Evolutionary conservation across 257 asterid genomes (phyloP), one percentile per base, ranked within the genome.

Genomic region (Nicotiana paniculata): DNA sequence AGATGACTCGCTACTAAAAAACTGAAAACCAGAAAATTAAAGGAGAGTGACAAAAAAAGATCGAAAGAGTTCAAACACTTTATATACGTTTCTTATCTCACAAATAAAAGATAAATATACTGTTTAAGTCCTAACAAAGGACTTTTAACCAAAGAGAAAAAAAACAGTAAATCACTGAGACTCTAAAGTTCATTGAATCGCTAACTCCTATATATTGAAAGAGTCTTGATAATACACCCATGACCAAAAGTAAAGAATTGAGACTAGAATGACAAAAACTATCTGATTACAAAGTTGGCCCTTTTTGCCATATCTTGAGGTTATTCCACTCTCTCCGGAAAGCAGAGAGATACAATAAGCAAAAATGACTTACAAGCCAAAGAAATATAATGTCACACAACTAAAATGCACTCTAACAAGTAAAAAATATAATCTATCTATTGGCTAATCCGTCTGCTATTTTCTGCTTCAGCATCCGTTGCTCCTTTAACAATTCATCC

Each of bases 381-480:
- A 84, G 70, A 76, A 86, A 82, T 69, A 77, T 77, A 86, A 79
- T 83, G 80, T 86, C 90, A 90, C 91, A 85, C 93, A 87, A 82
- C 88, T 90, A 87, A 24, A 80, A 82, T 80, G 32, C 77, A 81
- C 88, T 84, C 80, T 82, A 76, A 84, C 58, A 83, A 65, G 21
- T 79, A 21, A 81, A 86, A 84, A 80, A 77, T 85, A 74, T 83
- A 80, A 24, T 75, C 87, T 88, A 86, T 83, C 39, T 85, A 76
- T 66, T 28, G 85, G 62, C 82, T 79, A 43, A 62, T 79, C 80
- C 55, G 24, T 69, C 55, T 74, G 35, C 79, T 28, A 15, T 57
- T 51, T 51, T 9, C 91, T 83, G 85, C 89, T 84, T 84, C 94
- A 85, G 30, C 53, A 28, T 75, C 28, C 46, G 4, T 13, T 24